Base-by-base conservation (phyloP, 1,284 basidiomycete genomes). In the Ustanciosporium gigantosporum region DNA sequence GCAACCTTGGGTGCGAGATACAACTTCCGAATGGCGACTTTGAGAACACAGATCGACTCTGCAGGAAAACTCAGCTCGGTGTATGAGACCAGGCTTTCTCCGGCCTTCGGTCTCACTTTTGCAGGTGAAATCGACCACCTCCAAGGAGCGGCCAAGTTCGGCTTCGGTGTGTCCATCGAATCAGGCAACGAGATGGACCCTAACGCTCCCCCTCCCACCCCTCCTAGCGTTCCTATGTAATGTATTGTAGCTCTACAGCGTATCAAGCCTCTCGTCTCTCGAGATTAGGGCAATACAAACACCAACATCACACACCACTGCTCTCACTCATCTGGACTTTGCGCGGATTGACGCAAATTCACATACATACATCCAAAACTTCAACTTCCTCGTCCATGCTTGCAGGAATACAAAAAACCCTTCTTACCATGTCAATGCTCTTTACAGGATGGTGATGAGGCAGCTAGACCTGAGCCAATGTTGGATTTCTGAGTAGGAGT, bases 51-150 rank as follows among this genome's bases (percentile, higher is more conserved):
- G 60, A 52, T 77, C 39, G 73, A 77, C 44, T 68, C 57, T 25
- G 46, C 51, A n/a, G 70, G 73, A 48, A 98, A 98, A 81, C 88
- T 98, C 38, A 89, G 91, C 42, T 91, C 91, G 61, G 81, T 95
- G 71, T 85, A 98, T 37, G 95, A 99, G 81, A 94, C 97, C 79
- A 85, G 92, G 49, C 90, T 98, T 79, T 90, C 90, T 19, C 95
- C 95, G 8, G 87, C 90, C 11, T 96, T 99, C 76, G 87, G 90
- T 4, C 93, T 99, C 83, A 81, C 94, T 68, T 87, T 99, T 58
- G 86, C 90, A 15, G 94, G 95, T 14, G 94, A 98, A 83, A 92
- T 99, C 66, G 95, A 98, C 79, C 94, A 98, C 84, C 88, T 91
- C 82, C 95, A 94, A 69, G 83, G 76, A 13, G 92, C 90, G 31